Base-by-base conservation (phyloP, 2,329 filamentous ascomycete genomes). In the Tolypocladium paradoxum region DNA sequence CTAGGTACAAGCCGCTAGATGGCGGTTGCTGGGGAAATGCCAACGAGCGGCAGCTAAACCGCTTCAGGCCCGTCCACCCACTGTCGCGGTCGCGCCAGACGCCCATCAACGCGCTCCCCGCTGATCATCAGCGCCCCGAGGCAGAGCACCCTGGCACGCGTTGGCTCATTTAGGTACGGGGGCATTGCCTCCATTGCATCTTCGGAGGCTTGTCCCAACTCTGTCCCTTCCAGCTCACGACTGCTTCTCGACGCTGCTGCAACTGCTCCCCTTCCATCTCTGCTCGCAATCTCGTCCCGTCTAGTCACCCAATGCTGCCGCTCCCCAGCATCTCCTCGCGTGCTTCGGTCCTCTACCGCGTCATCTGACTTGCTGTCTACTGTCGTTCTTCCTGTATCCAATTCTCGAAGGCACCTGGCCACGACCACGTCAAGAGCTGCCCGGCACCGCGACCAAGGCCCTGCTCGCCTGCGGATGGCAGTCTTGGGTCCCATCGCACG, bases 1-100 rank as follows among this genome's bases (percentile, higher is more conserved):
- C 34, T 1, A 35, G 34, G 34, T 4, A 35, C 34, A n/a, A n/a
- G n/a, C n/a, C n/a, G n/a, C n/a, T n/a, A n/a, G n/a, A n/a, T 27
- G 24, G 22, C 34, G 47, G 52, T 54, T 54, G 54, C 51, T 46
- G 54, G 51, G 48, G 46, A 46, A 55, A 52, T 53, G 51, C n/a
- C 18, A 29, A 31, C 34, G 43, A 20, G 43, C 43, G 37, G 51
- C 49, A 48, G 38, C 55, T 51, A 53, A 22, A 22, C 51, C 45
- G 18, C 27, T 53, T 50, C 24, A 22, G 51, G 24, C n/a, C 22
- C 14, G 33, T 18, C 9, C 18, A 27, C 18, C 31, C 48, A 36
- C 48, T 47, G 48, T 37, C 38, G 22, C n/a, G n/a, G 22, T 47
- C 49, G 33, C 43, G 43, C 18, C 18, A 20, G 27, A 48, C 45